Percentiles rank a stretch among this genome's conserved stretches.
Evolutionary conservation across 306 rosid species (phyloP).

Genomic region (Acacia confusa): DNA sequence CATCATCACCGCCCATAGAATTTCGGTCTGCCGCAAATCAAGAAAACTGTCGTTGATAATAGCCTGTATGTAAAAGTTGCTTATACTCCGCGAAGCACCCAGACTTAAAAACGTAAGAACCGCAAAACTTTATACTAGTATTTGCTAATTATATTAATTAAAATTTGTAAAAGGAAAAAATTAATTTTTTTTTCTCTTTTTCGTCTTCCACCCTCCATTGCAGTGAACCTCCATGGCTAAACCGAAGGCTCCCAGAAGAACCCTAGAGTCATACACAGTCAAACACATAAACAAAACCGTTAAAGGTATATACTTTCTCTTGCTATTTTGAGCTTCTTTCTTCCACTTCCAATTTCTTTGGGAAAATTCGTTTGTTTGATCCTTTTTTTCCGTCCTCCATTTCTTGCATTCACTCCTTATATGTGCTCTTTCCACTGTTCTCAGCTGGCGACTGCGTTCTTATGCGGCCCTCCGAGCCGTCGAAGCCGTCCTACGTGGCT

Average conservation of each 20-base stretch:
- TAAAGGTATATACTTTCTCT: slow-evolving; percentile 47
- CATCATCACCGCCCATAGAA: slow-evolving; percentile 9
- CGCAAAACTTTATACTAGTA: too few relatives aligned
- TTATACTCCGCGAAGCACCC: slow-evolving; percentile 19
- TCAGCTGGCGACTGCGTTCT: slow-evolving; percentile 93
- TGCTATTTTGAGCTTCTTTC: not conserved
- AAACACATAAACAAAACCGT: slow-evolving; percentile 75
- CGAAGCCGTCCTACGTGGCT: slow-evolving; percentile 91
- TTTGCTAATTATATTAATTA: not conserved
- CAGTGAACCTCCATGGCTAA: slow-evolving; percentile 61
- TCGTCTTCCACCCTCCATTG: not conserved
- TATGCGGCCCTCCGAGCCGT: slow-evolving; percentile 80
- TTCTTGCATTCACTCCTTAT: not conserved
- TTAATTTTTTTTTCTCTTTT: slow-evolving; percentile 27
- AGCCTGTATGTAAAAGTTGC: not conserved
- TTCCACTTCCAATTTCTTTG: not conserved
- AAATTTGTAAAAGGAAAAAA: not conserved
- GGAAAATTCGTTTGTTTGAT: not conserved
- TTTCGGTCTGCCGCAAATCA: not conserved
- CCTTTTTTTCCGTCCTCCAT: not conserved
- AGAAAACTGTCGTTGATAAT: not conserved
- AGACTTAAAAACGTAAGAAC: not conserved
- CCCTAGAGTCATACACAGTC: slow-evolving; percentile 93
- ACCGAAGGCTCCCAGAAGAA: slow-evolving; percentile 84
- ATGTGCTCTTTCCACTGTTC: not conserved